Evolutionary conservation across 768 basidiomycete species (phyloP), one percentile per base, ranked within the genome.

Genomic region (Cystofilobasidium capitatum): DNA sequence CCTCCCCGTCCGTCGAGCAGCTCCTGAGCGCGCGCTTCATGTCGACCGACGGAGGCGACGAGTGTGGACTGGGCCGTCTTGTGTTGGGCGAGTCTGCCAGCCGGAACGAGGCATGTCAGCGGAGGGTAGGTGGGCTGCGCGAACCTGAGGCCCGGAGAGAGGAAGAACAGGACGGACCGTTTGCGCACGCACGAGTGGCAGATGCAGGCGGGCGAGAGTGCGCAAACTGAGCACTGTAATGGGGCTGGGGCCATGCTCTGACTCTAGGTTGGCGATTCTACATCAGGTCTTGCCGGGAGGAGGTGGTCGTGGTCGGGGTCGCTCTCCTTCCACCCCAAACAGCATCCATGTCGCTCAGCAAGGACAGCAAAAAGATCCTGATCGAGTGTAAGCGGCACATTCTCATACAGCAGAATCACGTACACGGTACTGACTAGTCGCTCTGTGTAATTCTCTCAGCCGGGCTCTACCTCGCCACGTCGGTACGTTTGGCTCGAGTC

Each of bases 401-500:
- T n/a, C 10, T 40, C 49, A 5, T 17, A 47, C n/a, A 5, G 17
- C 24, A 26, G 20, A 12, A 44, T 31, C 39, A 26, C 59, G 37
- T 42, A 8, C 33, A 12, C n/a, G 22, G 14, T 31, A 22, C 40
- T 6, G 17, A 29, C 40, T 40, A 26, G 35, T 47, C 44, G 36
- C 26, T 57, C 39, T 22, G 31, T 33, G 33, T 8, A 22, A n/a
- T 35, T 24, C 47, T n/a, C 33, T 3, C 65, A 66, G 65, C 65
- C 20, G 59, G 58, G 42, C 58, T 66, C 45, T 66, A 66, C 59
- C 65, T 66, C 16, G 26, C 26, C 35, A 66, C 65, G 33, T 60
- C 58, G 5, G 58, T 59, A 61, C 8, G 37, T 16, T 35, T 33
- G 29, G 4, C n/a, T 49, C 22, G 8, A 8, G 24, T 47, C 45